Base-by-base conservation (phyloP, 1,284 basidiomycete species). In the Boletus sp. region DNA sequence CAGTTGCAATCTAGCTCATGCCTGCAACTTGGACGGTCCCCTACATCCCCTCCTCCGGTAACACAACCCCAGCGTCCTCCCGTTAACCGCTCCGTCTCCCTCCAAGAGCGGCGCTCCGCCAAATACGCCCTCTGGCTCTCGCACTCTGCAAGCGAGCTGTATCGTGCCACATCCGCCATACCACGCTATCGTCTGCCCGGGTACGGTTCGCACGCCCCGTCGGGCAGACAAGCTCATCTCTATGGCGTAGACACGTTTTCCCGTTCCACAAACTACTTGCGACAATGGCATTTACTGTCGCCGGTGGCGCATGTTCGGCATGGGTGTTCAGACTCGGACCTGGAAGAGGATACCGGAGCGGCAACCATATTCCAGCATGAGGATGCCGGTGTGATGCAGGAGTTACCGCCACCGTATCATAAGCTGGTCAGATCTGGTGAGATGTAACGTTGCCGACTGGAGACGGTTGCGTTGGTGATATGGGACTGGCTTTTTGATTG, bases 351-450 rank as follows among this genome's bases (percentile, higher is more conserved):
- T 2, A 27, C 23, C 2, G 29, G 22, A 8, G 35, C 32, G 36
- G 19, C 41, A 19, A 14, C 41, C 10, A 41, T 61, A 3, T 39
- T 51, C 25, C 56, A 63, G 45, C 60, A 64, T 43, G 54, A 41
- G 17, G 57, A 64, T 46, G 53, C 50, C 1, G 56, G 50, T 4
- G 35, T 29, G 41, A 44, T 58, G 48, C 42, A 52, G 19, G 62
- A 63, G 32, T 36, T 57, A 12, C 61, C 61, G 3, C 61, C 61
- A 6, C 61, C 61, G 6, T 66, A 63, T 46, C 56, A 57, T 41
- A 53, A 55, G 32, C 25, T 57, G 32, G 37, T 49, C 35, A 5
- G 32, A 41, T 44, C 55, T 2, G 40, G 19, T 8, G 32, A 26
- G 13, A 30, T 27, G 35, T 46, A 37, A 22, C 4, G n/a, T 41